Conservation (phyloP, 2,329 filamentous ascomycete species). For the Botrytis aclada region DNA sequence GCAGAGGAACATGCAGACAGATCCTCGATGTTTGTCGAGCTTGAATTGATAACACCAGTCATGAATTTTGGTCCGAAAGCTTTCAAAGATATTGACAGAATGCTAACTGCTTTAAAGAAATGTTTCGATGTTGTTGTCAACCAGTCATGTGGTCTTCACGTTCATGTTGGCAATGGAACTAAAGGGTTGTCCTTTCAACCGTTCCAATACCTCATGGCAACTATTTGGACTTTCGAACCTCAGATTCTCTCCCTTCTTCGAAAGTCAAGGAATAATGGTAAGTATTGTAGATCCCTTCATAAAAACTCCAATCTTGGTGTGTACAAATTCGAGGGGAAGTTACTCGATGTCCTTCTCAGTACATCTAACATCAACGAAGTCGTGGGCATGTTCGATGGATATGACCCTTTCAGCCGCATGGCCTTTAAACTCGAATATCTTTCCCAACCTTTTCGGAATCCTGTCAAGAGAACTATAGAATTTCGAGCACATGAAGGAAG, state of each 20-base stretch:
- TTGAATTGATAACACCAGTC: not conserved
- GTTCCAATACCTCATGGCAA: slow-evolving; percentile 33
- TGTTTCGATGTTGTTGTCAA: slow-evolving; percentile 20
- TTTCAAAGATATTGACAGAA: not conserved
- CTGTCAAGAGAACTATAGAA: slow-evolving; percentile 23
- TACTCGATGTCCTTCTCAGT: not conserved
- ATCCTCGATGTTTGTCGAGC: not conserved
- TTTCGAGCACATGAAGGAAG: slow-evolving; percentile 29
- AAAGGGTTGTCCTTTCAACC: slow-evolving; percentile 26
- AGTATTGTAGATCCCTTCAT: not conserved
- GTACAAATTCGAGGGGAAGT: not conserved
- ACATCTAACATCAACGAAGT: not conserved
- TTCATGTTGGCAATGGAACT: slow-evolving; percentile 36
- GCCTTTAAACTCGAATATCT: not conserved
- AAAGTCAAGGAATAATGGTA: not conserved
- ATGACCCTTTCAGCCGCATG: rapidly evolving
- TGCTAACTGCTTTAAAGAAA: not conserved
- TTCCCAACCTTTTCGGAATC: not conserved
- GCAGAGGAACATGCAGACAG: not conserved
- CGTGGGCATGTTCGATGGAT: not conserved
- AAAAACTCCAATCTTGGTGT: not conserved
- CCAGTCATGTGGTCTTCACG: slow-evolving; percentile 31
- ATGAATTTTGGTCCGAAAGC: not conserved
- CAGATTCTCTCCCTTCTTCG: slow-evolving; percentile 32
- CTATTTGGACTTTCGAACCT: slow-evolving; percentile 33